Evolutionary conservation across 2,329 filamentous ascomycete genomes (phyloP).

Genomic region (Aspergillus sp.): DNA sequence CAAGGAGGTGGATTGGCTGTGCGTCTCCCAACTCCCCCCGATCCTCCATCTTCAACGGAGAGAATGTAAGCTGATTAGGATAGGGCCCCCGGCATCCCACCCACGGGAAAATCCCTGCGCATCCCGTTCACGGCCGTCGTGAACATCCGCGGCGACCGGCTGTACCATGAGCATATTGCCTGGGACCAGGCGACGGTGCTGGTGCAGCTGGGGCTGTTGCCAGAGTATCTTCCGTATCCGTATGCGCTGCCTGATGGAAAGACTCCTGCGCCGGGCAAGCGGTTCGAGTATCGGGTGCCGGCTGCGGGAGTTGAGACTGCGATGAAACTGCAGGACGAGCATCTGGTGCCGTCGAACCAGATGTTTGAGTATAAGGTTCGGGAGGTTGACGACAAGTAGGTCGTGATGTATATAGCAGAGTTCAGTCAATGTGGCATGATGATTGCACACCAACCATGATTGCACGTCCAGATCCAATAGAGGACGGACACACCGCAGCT

Average conservation of each 20-base stretch:
- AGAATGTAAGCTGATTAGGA: neutral
- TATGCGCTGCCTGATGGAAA: slow-evolving; percentile 49
- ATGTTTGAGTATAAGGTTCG: slow-evolving; percentile 50
- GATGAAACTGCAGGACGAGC: slow-evolving; percentile 52
- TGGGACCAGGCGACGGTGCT: slow-evolving; percentile 68
- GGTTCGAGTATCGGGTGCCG: slow-evolving; percentile 61
- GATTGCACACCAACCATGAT: no score
- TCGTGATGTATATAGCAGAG: neutral
- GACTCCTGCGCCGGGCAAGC: slow-evolving; percentile 38
- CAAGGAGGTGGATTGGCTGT: slow-evolving; percentile 68
- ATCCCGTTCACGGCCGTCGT: slow-evolving; percentile 66
- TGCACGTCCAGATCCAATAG: no score
- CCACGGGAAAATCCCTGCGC: slow-evolving; percentile 54
- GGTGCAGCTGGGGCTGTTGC: slow-evolving; percentile 61
- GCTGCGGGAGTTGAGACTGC: slow-evolving; percentile 57
- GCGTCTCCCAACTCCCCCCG: slow-evolving; percentile 34
- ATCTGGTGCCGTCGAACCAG: slow-evolving; percentile 52
- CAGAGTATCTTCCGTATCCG: slow-evolving; percentile 64
- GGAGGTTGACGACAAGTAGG: slow-evolving; percentile 22
- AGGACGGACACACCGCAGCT: no score
- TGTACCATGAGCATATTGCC: slow-evolving; percentile 69
- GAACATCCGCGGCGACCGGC: slow-evolving; percentile 65
- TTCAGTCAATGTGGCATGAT: no score
- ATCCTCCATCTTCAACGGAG: no score
- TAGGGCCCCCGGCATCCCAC: slow-evolving; percentile 59